phyloP scores from a whole-genome alignment of 768 basidiomycete genomes.

The Tremella yokohamensis region DNA sequence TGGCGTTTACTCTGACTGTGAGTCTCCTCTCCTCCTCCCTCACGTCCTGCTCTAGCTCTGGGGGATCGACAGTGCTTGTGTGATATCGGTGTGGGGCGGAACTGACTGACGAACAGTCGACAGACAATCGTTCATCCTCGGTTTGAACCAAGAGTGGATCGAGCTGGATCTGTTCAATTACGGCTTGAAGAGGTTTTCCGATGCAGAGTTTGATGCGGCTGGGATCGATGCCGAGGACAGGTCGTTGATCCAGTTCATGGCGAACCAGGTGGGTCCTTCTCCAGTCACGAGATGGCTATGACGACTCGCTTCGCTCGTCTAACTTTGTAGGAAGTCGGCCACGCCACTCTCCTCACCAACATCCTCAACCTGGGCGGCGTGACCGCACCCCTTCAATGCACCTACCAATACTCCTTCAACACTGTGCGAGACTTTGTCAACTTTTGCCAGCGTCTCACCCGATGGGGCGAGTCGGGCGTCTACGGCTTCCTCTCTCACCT shows the following conservation, averaged over 20 bases:
- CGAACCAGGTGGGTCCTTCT: conserved; percentile 29
- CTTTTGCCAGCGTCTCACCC: conserved; percentile 59
- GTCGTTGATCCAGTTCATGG: conserved; percentile 63
- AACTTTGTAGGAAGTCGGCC: conserved; percentile 59
- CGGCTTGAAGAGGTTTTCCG: conserved; percentile 59
- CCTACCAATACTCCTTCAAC: conserved; percentile 58
- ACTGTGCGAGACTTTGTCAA: conserved; percentile 62
- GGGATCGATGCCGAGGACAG: conserved; percentile 60
- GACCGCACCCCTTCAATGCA: conserved; percentile 54
- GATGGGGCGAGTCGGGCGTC: conserved; percentile 60
- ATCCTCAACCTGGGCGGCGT: conserved; percentile 54
- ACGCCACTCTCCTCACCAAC: conserved; percentile 59
- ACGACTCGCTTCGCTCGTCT: background rate
- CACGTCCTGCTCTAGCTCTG: too few species aligned
- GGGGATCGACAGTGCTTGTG: too few species aligned
- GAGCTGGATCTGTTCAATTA: conserved; percentile 63
- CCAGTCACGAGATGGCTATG: too few species aligned
- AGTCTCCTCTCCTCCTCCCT: too few species aligned
- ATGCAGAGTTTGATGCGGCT: conserved; percentile 59
- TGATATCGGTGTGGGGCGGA: background rate
- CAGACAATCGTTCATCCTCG: conserved; percentile 59
- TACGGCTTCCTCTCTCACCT: conserved; percentile 67
- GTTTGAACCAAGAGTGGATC: conserved; percentile 64
- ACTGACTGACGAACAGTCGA: conserved; percentile 52
- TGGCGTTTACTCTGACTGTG: conserved; percentile 36